phyloP scores from a whole-genome alignment of 768 basidiomycete genomes.

The Pisolithus sp. region DNA sequence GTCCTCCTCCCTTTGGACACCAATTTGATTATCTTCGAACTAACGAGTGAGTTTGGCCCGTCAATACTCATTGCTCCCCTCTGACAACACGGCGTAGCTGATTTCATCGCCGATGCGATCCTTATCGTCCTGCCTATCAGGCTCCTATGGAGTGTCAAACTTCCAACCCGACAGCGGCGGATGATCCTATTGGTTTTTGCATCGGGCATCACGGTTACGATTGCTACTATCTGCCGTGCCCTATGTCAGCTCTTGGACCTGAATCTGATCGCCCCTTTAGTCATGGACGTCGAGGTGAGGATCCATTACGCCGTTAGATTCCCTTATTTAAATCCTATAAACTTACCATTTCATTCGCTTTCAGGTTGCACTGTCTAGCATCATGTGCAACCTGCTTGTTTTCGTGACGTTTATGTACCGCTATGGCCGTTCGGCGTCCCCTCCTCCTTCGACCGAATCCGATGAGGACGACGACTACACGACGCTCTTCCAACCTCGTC shows the following conservation, averaged over 20 bases:
- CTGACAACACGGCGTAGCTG: slow-evolving; percentile 6
- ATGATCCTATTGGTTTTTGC: slow-evolving; percentile 6
- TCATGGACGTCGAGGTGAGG: slow-evolving; percentile 13
- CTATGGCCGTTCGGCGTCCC: not conserved
- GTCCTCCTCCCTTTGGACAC: not conserved
- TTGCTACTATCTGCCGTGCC: slow-evolving; percentile 4
- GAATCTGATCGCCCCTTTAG: not conserved
- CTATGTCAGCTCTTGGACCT: slow-evolving; percentile 5
- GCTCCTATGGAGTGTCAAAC: slow-evolving; percentile 2
- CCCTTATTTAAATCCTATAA: not conserved
- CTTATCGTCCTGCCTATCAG: slow-evolving; percentile 9
- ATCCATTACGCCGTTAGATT: not conserved
- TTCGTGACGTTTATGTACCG: slow-evolving; percentile 7
- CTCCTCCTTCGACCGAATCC: not conserved
- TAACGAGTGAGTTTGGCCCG: slow-evolving; percentile 6
- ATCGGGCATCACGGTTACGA: slow-evolving; percentile 5
- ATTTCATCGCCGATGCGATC: slow-evolving; percentile 14
- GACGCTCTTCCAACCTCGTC: too few relatives aligned
- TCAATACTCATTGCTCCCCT: not conserved
- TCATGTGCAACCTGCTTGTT: slow-evolving; percentile 11
- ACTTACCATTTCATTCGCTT: not conserved
- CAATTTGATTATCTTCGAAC: slow-evolving; percentile 8
- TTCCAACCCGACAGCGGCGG: slow-evolving; percentile 4
- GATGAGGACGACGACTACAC: not conserved
- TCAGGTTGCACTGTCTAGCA: slow-evolving; percentile 12